Evolutionary conservation across 73 alveolate species (phyloP).

Genomic region (Symbiodinium natans): DNA sequence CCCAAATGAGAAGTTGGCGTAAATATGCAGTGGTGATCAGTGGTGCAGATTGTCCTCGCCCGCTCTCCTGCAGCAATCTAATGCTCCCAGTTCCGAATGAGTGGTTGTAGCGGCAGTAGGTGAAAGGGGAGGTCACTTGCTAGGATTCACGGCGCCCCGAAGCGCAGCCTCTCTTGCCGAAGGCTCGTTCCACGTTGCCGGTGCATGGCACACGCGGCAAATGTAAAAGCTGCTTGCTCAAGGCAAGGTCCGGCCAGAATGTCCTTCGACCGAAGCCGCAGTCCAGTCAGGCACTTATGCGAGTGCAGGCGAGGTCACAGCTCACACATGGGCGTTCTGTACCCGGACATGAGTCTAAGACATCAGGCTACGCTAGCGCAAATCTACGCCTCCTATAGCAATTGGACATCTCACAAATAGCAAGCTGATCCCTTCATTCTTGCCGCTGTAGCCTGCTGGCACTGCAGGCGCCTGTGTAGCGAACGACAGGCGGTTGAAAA

Average conservation of each 20-base stretch:
- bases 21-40: not conserved
- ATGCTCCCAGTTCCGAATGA: not conserved
- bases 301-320: not conserved
- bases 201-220: no score
- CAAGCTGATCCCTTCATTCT: no score
- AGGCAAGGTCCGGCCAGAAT: not conserved
- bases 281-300: not conserved
- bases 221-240: no score
- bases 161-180: not conserved
- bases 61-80: not conserved
- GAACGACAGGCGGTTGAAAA: no score
- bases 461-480: no score
- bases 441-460: no score
- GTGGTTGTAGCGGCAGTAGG: not conserved
- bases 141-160: not conserved
- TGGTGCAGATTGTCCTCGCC: not conserved
- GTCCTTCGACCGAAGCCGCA: slow-evolving; percentile 4
- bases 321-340: no score
- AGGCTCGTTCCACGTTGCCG: no score
- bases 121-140: not conserved
- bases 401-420: no score
- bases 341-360: no score
- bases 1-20: not conserved
- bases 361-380: no score
- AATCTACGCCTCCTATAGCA: no score